Evolutionary conservation across 805 yeast genomes (phyloP).

Genomic region (Wickerhamiella dianesei): DNA sequence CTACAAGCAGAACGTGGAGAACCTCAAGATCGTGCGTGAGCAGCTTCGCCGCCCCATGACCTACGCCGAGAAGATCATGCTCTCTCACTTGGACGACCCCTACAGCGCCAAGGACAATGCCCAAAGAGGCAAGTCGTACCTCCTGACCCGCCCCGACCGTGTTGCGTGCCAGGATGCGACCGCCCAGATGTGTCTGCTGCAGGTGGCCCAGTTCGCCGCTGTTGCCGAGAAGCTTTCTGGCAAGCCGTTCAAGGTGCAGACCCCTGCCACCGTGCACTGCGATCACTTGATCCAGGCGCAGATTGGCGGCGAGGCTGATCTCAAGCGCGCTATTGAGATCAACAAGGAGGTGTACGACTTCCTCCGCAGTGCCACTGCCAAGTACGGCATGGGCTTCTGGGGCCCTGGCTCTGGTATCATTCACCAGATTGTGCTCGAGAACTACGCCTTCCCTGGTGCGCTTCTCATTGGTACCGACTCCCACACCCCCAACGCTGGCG

Average conservation of each 20-base stretch:
- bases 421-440: slow-evolving; percentile 94
- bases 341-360: slow-evolving; percentile 93
- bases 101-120: slow-evolving; percentile 55
- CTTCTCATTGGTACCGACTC: slow-evolving; percentile 98
- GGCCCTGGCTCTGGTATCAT: slow-evolving; percentile 98
- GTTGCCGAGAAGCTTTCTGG: slow-evolving; percentile 12
- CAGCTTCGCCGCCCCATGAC: slow-evolving; percentile 83
- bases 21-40: slow-evolving; percentile 68
- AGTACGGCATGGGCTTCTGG: slow-evolving; percentile 94
- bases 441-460: slow-evolving; percentile 91
- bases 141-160: slow-evolving; percentile 92
- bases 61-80: slow-evolving; percentile 86
- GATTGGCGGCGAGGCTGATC: slow-evolving; percentile 75
- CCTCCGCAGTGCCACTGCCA: slow-evolving; percentile 77
- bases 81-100: slow-evolving; percentile 90
- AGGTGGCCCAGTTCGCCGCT: slow-evolving; percentile 27
- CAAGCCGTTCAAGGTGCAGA: slow-evolving; percentile 59
- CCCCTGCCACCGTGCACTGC: slow-evolving; percentile 94
- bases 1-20: slow-evolving; percentile 83
- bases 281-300: slow-evolving; percentile 96
- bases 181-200: slow-evolving; percentile 95
- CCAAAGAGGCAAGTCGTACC: slow-evolving; percentile 77
- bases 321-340: slow-evolving; percentile 71
- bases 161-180: slow-evolving; percentile 99
- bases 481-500: slow-evolving; percentile 99